phyloP scores from a whole-genome alignment of 768 basidiomycete genomes.

The Auricularia auricula-judae region DNA sequence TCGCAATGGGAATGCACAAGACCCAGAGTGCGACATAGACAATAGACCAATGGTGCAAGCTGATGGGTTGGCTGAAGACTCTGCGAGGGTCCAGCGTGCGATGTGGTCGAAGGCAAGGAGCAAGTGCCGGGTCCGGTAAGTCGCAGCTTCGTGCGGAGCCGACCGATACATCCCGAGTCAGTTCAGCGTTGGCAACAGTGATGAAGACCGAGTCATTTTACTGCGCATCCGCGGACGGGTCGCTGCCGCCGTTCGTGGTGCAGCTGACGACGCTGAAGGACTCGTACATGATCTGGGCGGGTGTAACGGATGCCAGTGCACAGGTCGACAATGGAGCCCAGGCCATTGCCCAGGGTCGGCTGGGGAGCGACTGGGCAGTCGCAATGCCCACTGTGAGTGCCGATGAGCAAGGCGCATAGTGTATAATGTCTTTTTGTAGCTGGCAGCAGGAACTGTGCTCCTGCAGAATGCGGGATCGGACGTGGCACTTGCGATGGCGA shows the following conservation, averaged over 20 bases:
- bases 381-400: slow-evolving; percentile 50
- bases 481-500: slow-evolving; percentile 61
- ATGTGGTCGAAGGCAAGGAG: too few relatives aligned
- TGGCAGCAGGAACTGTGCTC: slow-evolving; percentile 45
- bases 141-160: too few relatives aligned
- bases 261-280: slow-evolving; percentile 57
- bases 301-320: slow-evolving; percentile 37
- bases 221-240: background rate
- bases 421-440: background rate
- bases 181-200: too few relatives aligned
- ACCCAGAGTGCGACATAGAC: too few relatives aligned
- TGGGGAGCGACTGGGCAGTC: slow-evolving; percentile 73
- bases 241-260: slow-evolving; percentile 30
- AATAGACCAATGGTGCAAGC: too few relatives aligned
- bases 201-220: slow-evolving; percentile 10
- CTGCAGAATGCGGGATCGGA: slow-evolving; percentile 54
- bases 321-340: slow-evolving; percentile 23
- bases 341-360: slow-evolving; percentile 41
- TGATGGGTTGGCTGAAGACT: too few relatives aligned
- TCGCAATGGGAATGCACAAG: too few relatives aligned
- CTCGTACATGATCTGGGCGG: slow-evolving; percentile 79
- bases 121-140: too few relatives aligned
- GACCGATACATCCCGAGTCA: too few relatives aligned
- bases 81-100: too few relatives aligned
- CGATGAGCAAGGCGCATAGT: slow-evolving; percentile 1